A percentile compares a stretch with the other conserved stretches of the same genome.
These are phyloP conservation scores for Volvariella surrecta DNA, from an alignment of 1,284 basidiomycete genomes.

Conservation along the genomic window DNA sequence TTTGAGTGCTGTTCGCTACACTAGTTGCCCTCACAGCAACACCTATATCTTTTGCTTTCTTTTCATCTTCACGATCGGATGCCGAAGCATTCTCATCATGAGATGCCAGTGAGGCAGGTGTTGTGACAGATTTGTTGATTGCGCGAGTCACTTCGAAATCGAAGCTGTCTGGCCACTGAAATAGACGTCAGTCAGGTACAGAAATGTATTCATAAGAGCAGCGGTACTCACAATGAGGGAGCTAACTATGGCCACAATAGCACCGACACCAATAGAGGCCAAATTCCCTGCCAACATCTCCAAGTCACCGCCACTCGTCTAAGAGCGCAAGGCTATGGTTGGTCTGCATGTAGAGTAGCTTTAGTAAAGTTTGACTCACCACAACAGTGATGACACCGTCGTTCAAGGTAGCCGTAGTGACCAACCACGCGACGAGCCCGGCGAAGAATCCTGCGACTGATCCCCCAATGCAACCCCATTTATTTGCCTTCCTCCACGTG, in stretches of 20 bases:
- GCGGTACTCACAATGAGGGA: constrained; percentile 47
- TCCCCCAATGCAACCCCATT: constrained; percentile 69
- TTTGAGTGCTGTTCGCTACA: constrained; percentile 11
- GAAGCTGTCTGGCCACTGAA: constrained; percentile 76
- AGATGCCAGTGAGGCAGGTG: constrained; percentile 11
- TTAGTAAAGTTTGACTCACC: constrained; percentile 29
- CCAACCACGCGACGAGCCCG: constrained; percentile 78
- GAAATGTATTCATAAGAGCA: neutral
- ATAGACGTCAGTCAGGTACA: neutral
- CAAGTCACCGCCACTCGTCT: constrained; percentile 62
- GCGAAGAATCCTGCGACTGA: constrained; percentile 62
- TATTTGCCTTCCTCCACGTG: constrained; percentile 80
- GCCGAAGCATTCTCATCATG: constrained; percentile 22
- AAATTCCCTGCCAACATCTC: constrained; percentile 87
- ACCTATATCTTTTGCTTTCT: constrained; percentile 12
- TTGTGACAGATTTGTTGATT: constrained; percentile 45
- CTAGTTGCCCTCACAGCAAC: constrained; percentile 14
- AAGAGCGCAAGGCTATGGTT: constrained; percentile 5
- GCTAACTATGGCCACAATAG: constrained; percentile 59
- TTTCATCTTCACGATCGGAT: constrained; percentile 19
- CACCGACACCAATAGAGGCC: constrained; percentile 77
- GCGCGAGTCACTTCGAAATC: constrained; percentile 73
- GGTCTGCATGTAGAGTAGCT: neutral
- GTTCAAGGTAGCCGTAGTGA: constrained; percentile 70
- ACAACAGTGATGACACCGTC: constrained; percentile 65